Percentiles rank a stretch among this genome's conserved stretches.
Conservation (phyloP, 345 rosid genomes). For the Lepidium didymum region DNA sequence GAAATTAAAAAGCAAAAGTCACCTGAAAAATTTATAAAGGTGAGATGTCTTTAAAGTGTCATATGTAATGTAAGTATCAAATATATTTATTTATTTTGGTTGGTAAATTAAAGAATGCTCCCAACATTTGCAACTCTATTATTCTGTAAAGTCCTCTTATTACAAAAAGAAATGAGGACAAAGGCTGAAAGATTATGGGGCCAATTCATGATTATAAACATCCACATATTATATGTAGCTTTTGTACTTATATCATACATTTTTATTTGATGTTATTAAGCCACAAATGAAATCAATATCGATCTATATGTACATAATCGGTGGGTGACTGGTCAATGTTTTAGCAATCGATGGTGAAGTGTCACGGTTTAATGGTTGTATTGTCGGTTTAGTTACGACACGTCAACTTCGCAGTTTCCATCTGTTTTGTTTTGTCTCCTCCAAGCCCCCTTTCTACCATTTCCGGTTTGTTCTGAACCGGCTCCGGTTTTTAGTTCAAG, state of each 20-base stretch:
- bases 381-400: conserved; percentile 23
- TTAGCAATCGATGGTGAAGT: conserved; percentile 15
- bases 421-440: not conserved
- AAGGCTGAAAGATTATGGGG: conserved; percentile 17
- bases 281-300: not conserved
- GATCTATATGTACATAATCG: not conserved
- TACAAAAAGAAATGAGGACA: not conserved
- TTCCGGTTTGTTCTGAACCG: not conserved
- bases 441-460: not conserved
- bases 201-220: conserved; percentile 12
- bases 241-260: not conserved
- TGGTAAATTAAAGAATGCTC: conserved; percentile 1
- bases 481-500: not conserved
- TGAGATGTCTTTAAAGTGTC: conserved; percentile 22
- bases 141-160: conserved; percentile 25
- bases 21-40: conserved; percentile 19
- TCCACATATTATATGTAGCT: not conserved
- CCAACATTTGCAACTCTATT: conserved; percentile 19
- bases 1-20: conserved; percentile 4
- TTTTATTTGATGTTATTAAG: not conserved
- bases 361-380: conserved; percentile 11
- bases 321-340: conserved; percentile 22
- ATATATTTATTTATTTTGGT: not conserved
- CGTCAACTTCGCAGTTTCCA: conserved; percentile 4
- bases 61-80: conserved; percentile 10